Base-by-base conservation (phyloP, 1,284 basidiomycete species). In the Megacollybia platyphylla region DNA sequence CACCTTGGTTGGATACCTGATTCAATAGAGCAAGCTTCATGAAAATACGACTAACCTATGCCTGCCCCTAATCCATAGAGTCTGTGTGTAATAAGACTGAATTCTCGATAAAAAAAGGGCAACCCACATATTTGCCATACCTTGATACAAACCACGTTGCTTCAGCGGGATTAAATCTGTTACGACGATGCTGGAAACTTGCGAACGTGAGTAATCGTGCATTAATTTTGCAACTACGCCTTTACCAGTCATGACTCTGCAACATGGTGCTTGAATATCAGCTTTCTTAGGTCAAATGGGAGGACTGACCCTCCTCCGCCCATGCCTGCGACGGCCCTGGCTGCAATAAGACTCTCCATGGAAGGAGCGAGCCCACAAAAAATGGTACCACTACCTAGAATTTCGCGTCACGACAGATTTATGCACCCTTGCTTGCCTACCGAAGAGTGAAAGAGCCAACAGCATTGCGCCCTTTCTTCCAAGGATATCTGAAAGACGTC, bases 121-220 rank as follows among this genome's bases (percentile, higher is more conserved):
- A 27, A 34, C 68, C 56, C 65, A 81, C 85, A 92, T 79, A 57
- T 91, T 92, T 24, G 81, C 79, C 67, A 88, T 73, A 43, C 89
- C 90, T 62, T 93, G 90, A 57, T 90, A 92, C 30, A 93, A 63
- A 3, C 89, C 89, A 49, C 90, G 73, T 47, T 87, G 79, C 54
- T 85, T 84, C 76, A 93, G 59, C 28, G 87, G 86, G 44, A 93
- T 81, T 36, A 88, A 65, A 62, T 88, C 85, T 11, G 83, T 80
- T 44, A 86, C 73, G 42, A 81, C 70, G 40, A 88, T 71, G 51
- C 79, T 86, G 36, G 82, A 75, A 34, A 88, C 85, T 88, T 61
- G 44, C 53, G 52, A 42, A 42, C 54, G 41, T 54, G 43, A 46
- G 57, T 48, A 26, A 32, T 20, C 44, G 15, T 8, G 45, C 49